Evolutionary conservation across 2,329 filamentous ascomycete species (phyloP).

Genomic region (Xenosphaeropsis pyriputrescens): DNA sequence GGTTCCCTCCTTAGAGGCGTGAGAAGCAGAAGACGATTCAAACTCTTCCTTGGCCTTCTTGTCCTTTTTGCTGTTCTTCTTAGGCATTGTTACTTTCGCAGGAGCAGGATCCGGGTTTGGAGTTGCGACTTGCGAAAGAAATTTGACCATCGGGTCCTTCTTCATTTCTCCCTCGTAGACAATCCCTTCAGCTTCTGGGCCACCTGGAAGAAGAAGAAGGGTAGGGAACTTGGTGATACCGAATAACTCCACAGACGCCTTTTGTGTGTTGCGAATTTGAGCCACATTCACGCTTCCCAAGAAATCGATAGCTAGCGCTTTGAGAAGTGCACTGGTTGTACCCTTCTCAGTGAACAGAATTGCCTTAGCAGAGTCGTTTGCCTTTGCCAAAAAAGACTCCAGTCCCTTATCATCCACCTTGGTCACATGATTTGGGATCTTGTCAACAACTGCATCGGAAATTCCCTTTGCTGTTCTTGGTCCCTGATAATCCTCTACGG

Average conservation of each 20-base stretch:
- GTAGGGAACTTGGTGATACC: constrained; percentile 67
- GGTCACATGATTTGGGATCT: constrained; percentile 86
- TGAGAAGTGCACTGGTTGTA: constrained; percentile 67
- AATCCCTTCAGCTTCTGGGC: constrained; percentile 47
- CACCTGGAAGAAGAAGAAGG: constrained; percentile 64
- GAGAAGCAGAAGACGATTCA: constrained; percentile 32
- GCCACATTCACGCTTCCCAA: constrained; percentile 64
- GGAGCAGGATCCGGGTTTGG: constrained; percentile 68
- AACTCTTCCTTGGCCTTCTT: constrained; percentile 30
- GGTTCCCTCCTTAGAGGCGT: constrained; percentile 31
- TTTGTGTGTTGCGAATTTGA: constrained; percentile 71
- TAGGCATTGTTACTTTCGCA: constrained; percentile 24
- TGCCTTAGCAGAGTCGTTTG: constrained; percentile 62
- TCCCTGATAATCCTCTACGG: constrained; percentile 85
- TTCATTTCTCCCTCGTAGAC: constrained; percentile 74
- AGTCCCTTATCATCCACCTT: constrained; percentile 67
- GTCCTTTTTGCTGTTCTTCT: constrained; percentile 25
- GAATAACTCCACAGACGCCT: constrained; percentile 55
- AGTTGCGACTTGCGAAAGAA: constrained; percentile 63
- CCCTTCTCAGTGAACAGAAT: constrained; percentile 92
- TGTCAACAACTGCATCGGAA: constrained; percentile 68
- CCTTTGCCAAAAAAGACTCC: constrained; percentile 54
- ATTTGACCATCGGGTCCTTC: constrained; percentile 67
- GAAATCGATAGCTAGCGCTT: constrained; percentile 82
- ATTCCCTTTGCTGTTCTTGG: constrained; percentile 73